Percentiles rank a stretch among this genome's conserved stretches.
Conservation (phyloP, 306 rosid species). For the Ziziphus jujuba region DNA sequence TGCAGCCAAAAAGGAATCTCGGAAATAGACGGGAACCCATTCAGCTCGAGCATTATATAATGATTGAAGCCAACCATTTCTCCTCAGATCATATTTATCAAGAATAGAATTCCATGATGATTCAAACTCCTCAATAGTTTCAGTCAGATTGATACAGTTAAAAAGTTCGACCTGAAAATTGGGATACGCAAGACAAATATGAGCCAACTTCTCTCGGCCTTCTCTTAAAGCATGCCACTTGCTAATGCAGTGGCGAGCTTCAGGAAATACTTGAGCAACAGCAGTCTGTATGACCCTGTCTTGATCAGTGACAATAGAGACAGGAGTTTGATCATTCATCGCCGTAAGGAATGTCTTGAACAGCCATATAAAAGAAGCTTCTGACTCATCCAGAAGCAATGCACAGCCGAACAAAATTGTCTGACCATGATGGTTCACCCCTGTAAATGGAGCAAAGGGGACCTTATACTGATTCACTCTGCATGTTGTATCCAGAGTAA, state of each 20-base stretch:
- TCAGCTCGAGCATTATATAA: constrained; percentile 72
- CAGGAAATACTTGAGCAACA: constrained; percentile 80
- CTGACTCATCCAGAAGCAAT: constrained; percentile 83
- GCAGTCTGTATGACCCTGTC: constrained; percentile 73
- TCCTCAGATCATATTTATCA: constrained; percentile 72
- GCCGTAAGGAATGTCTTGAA: constrained; percentile 82
- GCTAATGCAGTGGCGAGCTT: constrained; percentile 78
- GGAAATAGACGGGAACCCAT: constrained; percentile 89
- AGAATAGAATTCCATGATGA: constrained; percentile 76
- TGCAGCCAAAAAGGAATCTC: constrained; percentile 74
- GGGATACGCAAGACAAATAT: constrained; percentile 70
- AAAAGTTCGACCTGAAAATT: constrained; percentile 75
- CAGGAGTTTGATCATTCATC: constrained; percentile 75
- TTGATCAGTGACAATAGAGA: constrained; percentile 78
- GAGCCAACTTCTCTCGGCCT: constrained; percentile 84
- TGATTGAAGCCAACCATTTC: constrained; percentile 81
- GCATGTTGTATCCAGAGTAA: constrained; percentile 73
- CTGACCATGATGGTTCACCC: constrained; percentile 93
- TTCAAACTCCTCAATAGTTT: constrained; percentile 89
- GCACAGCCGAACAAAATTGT: constrained; percentile 86
- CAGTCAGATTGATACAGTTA: constrained; percentile 86
- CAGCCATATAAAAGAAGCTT: constrained; percentile 84
- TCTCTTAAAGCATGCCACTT: constrained; percentile 90
- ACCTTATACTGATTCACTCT: constrained; percentile 69
- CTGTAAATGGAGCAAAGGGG: constrained; percentile 83